Evolutionary conservation across 441 rosid genomes (phyloP), one percentile per base, ranked within the genome.

Genomic region (Populus hybrid): DNA sequence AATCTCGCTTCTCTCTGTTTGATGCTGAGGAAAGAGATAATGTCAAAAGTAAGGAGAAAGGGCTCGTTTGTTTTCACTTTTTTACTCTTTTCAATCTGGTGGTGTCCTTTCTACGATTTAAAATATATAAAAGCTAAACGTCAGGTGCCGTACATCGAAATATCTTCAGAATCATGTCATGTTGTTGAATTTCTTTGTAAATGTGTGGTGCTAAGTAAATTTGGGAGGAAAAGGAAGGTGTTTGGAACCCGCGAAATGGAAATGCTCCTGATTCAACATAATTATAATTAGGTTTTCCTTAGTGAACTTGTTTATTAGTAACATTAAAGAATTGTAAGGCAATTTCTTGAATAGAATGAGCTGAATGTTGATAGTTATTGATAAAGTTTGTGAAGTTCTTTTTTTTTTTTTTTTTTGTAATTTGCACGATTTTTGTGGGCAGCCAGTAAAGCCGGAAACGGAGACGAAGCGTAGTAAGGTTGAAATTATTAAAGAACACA

Each of bases 361-460:
- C 11, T 38, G 11, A 9, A 38, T 40, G 45, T 40, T 40, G 45
- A 40, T 40, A 1, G 7, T 40, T 9, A 9, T 10, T 40, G 45
- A 40, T 40, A 9, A 40, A 40, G 45, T 40, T 40, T 9, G 42
- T 40, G 11, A 0, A 40, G 12, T 26, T 1, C 28, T 1, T 26
- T 26, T 40, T 2, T 10, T 0, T 10, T 40, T 5, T 66, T 66
- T 1, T 66, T 66, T 6, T n/a, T n/a, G 9, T 11, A 8, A 6
- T 4, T 21, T 24, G 10, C 14, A 16, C 38, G 20, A 4, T 65
- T 64, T 64, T 74, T 71, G 59, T 69, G 83, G 82, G 83, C 90
- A 94, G 99, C 97, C 99, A 8, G 82, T 90, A 76, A 95, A 91
- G 88, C 86, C 93, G 0, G 88, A 83, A 28, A 87, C 98, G n/a